Evolutionary conservation across 2,329 filamentous ascomycete genomes (phyloP), one percentile per base, ranked within the genome.

Genomic region (Claviceps pazoutovae): DNA sequence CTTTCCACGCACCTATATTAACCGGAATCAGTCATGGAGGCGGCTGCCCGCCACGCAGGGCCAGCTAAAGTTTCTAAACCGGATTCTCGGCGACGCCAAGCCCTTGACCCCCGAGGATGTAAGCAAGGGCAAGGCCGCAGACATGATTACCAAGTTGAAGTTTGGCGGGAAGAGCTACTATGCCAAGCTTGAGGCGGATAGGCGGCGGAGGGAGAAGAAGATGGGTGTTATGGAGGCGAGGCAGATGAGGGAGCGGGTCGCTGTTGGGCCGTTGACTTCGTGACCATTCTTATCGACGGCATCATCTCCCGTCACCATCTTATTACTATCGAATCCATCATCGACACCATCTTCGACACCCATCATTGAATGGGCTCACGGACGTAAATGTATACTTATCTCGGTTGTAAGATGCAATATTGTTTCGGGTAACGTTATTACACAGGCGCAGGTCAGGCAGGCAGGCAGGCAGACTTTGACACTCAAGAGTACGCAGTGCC

Each of bases 111-210:
- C 67, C 0, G 68, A 69, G 0, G 75, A 82, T 30, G 60, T 95
- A 53, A 89, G 78, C 14, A 93, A 90, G 62, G 91, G 91, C 7
- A 81, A 80, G 62, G 90, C 89, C 4, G 77, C 77, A 4, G 90
- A 96, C 64, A 90, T 95, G 84, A 95, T 97, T 57, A 94, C 88
- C 7, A 94, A 95, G 66, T 63, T 95, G 55, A 91, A 84, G 65
- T 86, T 93, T 63, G 91, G 91, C 0, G 88, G 86, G 1, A 79
- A 72, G 65, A 86, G 68, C 56, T 79, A 69, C 69, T 88, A 77
- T 62, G 70, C 73, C 26, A 72, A 61, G 37, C 67, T 78, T 53
- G 73, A 76, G 60, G 71, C 68, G 0, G 69, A 74, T 51, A 80
- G 75, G 62, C 76, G 72, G 44, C 75, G 74, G 49, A 68, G 63